phyloP scores from a whole-genome alignment of 1,284 basidiomycete genomes.

The Cryptococcus sp. region DNA sequence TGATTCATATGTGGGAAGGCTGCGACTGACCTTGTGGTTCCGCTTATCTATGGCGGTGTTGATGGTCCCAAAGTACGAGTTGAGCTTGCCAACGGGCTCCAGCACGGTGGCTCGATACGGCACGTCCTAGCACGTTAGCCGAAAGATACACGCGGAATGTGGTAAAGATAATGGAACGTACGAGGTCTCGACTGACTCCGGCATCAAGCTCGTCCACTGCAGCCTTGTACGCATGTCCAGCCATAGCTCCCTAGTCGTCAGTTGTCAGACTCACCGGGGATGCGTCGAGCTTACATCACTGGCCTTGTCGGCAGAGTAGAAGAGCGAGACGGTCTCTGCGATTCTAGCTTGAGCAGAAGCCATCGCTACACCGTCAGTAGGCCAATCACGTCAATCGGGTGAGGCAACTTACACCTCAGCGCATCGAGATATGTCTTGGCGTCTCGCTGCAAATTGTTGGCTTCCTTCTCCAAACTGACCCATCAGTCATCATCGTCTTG shows the following conservation, averaged over 20 bases:
- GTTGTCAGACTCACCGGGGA: neutral
- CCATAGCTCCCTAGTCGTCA: slow-evolving; percentile 70
- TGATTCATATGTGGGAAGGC: neutral
- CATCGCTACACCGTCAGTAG: slow-evolving; percentile 59
- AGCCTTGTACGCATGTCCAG: slow-evolving; percentile 91
- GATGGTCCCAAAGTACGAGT: slow-evolving; percentile 87
- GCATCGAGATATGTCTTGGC: slow-evolving; percentile 92
- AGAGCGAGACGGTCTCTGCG: slow-evolving; percentile 87
- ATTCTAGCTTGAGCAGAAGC: slow-evolving; percentile 86
- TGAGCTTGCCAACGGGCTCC: slow-evolving; percentile 93
- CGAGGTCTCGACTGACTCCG: slow-evolving; percentile 77
- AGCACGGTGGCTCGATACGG: slow-evolving; percentile 92
- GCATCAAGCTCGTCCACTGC: slow-evolving; percentile 91
- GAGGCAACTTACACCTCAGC: slow-evolving; percentile 64
- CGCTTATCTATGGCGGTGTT: slow-evolving; percentile 93
- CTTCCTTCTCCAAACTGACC: slow-evolving; percentile 86
- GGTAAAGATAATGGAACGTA: slow-evolving; percentile 46
- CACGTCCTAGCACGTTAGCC: slow-evolving; percentile 59
- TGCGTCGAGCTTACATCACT: slow-evolving; percentile 56
- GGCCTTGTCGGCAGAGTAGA: slow-evolving; percentile 80
- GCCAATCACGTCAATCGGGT: neutral
- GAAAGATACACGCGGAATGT: neutral
- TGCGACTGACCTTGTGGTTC: slow-evolving; percentile 76
- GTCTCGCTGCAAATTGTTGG: slow-evolving; percentile 84
- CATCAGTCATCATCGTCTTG: neutral